Conservation (phyloP, 257 asterid genomes). For the Nicotiana knightiana region DNA sequence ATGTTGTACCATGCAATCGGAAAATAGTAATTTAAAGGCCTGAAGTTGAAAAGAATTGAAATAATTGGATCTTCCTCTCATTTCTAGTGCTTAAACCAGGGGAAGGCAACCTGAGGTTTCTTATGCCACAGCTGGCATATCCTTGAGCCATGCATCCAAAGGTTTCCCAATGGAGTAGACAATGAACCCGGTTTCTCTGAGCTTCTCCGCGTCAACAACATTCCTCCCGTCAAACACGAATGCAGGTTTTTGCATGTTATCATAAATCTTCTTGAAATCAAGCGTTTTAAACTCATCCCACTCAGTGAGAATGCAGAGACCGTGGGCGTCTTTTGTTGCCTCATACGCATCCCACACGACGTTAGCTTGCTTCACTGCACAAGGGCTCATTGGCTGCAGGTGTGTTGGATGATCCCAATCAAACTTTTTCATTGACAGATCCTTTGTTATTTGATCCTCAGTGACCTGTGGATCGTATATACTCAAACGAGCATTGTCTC, state of each 20-base stretch:
- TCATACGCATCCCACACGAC: constrained; percentile 30
- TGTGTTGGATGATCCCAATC: constrained; percentile 45
- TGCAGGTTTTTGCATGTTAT: constrained; percentile 35
- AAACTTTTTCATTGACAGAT: constrained; percentile 34
- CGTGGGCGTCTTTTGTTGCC: constrained; percentile 38
- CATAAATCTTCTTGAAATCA: constrained; percentile 25
- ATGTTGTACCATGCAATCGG: neutral
- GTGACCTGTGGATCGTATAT: constrained; percentile 52
- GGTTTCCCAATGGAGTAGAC: constrained; percentile 40
- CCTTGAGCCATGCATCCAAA: constrained; percentile 38
- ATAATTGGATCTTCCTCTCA: constrained; percentile 2
- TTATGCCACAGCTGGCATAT: constrained; percentile 31
- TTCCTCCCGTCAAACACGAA: constrained; percentile 34
- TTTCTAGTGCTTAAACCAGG: neutral
- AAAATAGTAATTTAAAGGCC: neutral
- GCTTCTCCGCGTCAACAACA: constrained; percentile 19
- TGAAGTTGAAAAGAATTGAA: neutral
- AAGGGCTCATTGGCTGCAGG: constrained; percentile 25
- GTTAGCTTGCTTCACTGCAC: constrained; percentile 16
- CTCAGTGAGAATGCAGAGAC: constrained; percentile 30
- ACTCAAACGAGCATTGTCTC: constrained; percentile 36
- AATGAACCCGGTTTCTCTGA: constrained; percentile 31
- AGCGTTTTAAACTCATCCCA: constrained; percentile 36
- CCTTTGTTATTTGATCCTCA: constrained; percentile 34
- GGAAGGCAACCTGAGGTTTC: neutral